phyloP scores from a whole-genome alignment of 345 rosid species.

The Viola odorata region DNA sequence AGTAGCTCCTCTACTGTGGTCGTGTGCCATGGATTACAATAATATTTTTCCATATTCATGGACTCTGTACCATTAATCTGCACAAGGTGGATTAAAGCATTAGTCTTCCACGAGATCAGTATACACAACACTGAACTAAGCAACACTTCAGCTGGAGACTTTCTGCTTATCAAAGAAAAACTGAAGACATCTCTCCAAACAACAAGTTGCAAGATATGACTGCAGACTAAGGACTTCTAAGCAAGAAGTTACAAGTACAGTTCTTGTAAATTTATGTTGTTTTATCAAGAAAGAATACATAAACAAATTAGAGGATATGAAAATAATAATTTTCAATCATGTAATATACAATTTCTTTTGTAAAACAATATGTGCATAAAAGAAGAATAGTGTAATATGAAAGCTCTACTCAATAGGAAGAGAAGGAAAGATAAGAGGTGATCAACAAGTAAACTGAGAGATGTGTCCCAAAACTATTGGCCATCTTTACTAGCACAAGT shows the following conservation, averaged over 20 bases:
- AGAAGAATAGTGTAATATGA: too few species aligned
- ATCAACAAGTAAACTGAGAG: too few species aligned
- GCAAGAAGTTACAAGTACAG: background rate
- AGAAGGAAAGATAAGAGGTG: too few species aligned
- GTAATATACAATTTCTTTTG: too few species aligned
- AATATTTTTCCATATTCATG: slow-evolving; percentile 15
- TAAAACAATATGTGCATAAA: too few species aligned
- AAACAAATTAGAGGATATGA: too few species aligned
- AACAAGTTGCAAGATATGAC: background rate
- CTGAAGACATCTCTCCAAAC: background rate
- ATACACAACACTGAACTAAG: background rate
- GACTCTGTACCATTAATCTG: slow-evolving; percentile 37
- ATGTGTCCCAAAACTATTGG: too few species aligned
- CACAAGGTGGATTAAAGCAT: slow-evolving; percentile 4
- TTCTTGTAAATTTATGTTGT: background rate
- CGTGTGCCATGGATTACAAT: slow-evolving; percentile 65
- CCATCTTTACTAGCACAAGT: too few species aligned
- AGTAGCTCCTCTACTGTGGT: slow-evolving; percentile 43
- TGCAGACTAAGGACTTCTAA: background rate
- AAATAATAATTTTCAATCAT: too few species aligned
- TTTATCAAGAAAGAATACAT: background rate
- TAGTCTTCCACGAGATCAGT: slow-evolving; percentile 5
- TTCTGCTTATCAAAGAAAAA: background rate
- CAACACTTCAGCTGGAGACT: background rate
- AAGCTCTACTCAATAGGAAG: too few species aligned